Evolutionary conservation across 208 protist species (phyloP), one percentile per base, ranked within the genome.

Genomic region (Crithidia expoeki): DNA sequence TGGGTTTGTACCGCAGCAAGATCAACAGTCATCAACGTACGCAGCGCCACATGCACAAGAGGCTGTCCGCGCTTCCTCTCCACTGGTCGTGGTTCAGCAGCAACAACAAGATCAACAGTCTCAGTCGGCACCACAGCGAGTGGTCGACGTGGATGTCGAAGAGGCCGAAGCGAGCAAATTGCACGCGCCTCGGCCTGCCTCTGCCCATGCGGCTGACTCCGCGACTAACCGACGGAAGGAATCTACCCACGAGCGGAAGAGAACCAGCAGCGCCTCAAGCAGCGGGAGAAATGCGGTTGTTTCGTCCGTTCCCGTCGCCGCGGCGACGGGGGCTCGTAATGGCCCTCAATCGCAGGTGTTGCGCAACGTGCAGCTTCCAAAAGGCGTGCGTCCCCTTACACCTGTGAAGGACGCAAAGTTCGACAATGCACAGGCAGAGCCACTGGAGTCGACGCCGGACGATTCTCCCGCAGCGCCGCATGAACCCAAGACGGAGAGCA

Each of bases 401-500:
- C 51, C 51, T 4, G 51, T 57, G 11, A 34, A 60, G 16, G 36
- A 46, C 12, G 7, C 3, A 33, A 10, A 44, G 14, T 33, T 28
- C 66, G 28, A 49, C 4, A 19, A 46, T n/a, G n/a, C n/a, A 30
- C n/a, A 36, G 17, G 66, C 42, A 28, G 46, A 23, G 69, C 23
- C 21, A 32, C 17, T 28, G 40, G 42, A n/a, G 21, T 40, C 60
- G 9, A 65, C 60, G 17, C 60, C 60, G 28, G 21, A 52, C 14
- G 46, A 10, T 10, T 42, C 60, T 2, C 30, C 9, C 2, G 9
- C 60, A 3, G 21, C 63, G 2, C 19, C 59, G 14, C 69, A 67
- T 40, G 85, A 92, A 56, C 89, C 89, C 17, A 92, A 84, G 71
- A 94, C 89, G 34, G 85, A 85, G 68, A 72, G 76, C 53, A 94